These are phyloP conservation scores for Gremmenia infestans DNA, from an alignment of 2,329 filamentous ascomycete species.

Conservation along the genomic window DNA sequence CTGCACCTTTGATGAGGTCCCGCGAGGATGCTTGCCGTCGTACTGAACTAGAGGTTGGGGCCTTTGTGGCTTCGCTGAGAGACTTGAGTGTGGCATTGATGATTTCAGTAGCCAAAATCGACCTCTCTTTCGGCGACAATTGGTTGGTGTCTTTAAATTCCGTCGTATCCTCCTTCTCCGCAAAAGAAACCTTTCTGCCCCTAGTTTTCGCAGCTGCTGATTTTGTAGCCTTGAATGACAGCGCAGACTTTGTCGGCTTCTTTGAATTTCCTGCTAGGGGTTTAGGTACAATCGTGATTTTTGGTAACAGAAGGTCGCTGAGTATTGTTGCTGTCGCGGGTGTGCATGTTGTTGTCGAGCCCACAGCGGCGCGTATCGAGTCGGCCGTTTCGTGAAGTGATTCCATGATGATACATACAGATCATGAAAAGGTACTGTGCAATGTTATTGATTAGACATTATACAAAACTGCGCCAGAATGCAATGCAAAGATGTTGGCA, in stretches of 20 bases:
- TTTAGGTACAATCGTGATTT: slow-evolving; percentile 17
- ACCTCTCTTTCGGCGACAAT: slow-evolving; percentile 55
- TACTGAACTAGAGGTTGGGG: slow-evolving; percentile 19
- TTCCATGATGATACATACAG: slow-evolving; percentile 35
- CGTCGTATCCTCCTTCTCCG: slow-evolving; percentile 32
- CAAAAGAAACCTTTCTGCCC: slow-evolving; percentile 17
- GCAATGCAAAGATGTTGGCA: slow-evolving; percentile 11
- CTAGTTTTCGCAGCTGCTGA: slow-evolving; percentile 18
- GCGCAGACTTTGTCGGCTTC: slow-evolving; percentile 6
- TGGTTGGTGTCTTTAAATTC: slow-evolving; percentile 28
- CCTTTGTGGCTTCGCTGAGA: slow-evolving; percentile 61
- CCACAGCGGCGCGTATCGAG: slow-evolving; percentile 42
- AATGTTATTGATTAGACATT: slow-evolving; percentile 31
- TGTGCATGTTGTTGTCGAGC: slow-evolving; percentile 44
- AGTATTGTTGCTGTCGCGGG: slow-evolving; percentile 41
- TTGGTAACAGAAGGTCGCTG: slow-evolving; percentile 41
- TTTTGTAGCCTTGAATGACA: slow-evolving; percentile 18
- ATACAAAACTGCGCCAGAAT: slow-evolving; percentile 22
- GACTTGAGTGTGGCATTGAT: slow-evolving; percentile 67
- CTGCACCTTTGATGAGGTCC: slow-evolving; percentile 35
- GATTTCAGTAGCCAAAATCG: slow-evolving; percentile 65
- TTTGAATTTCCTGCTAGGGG: slow-evolving; percentile 5
- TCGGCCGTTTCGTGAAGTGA: slow-evolving; percentile 38
- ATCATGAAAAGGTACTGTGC: slow-evolving; percentile 10
- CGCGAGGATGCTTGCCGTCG: slow-evolving; percentile 27